A percentile compares a stretch with the other conserved stretches of the same genome.
Conservation (phyloP, 1,139 yeast species). For the Kurtzmaniella natalensis region DNA sequence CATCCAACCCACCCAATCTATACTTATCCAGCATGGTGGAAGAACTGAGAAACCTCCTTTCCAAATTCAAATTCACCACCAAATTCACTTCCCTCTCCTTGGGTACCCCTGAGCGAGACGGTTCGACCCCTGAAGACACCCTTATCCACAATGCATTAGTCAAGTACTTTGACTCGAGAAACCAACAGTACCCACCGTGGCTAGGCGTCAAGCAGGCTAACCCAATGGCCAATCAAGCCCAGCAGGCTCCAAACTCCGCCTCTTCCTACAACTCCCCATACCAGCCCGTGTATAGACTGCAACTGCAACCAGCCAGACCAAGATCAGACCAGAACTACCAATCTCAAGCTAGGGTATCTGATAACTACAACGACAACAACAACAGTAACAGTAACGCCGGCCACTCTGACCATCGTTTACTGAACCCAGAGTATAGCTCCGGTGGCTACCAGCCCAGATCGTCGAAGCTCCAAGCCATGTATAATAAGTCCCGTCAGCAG, state of each 20-base stretch:
- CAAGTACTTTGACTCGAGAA: constrained; percentile 30
- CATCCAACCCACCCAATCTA: too few relatives aligned
- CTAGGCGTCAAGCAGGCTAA: constrained; percentile 36
- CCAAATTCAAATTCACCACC: constrained; percentile 32
- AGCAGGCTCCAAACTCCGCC: neutral
- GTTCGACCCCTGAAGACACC: constrained; percentile 35
- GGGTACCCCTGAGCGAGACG: constrained; percentile 35
- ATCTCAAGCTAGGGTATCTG: constrained; percentile 4
- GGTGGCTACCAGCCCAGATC: constrained; percentile 30
- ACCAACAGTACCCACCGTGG: constrained; percentile 44
- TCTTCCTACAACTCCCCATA: constrained; percentile 11
- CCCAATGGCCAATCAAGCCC: constrained; percentile 8
- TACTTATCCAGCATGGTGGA: constrained; percentile 2
- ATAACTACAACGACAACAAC: constrained; percentile 7
- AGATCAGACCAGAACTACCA: constrained; percentile 12
- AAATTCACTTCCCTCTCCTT: constrained; percentile 35
- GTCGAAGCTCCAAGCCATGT: constrained; percentile 39
- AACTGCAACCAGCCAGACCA: constrained; percentile 16
- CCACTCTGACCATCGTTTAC: constrained; percentile 4
- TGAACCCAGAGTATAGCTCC: neutral
- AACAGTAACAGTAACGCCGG: constrained; percentile 10
- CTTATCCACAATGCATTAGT: constrained; percentile 44
- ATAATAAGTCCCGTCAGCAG: constrained; percentile 41
- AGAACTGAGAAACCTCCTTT: constrained; percentile 21
- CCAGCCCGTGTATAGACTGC: constrained; percentile 26